A percentile compares a stretch with the other conserved stretches of the same genome.
Evolutionary conservation across 768 basidiomycete species (phyloP).

Genomic region (Leccinum sublutescens): DNA sequence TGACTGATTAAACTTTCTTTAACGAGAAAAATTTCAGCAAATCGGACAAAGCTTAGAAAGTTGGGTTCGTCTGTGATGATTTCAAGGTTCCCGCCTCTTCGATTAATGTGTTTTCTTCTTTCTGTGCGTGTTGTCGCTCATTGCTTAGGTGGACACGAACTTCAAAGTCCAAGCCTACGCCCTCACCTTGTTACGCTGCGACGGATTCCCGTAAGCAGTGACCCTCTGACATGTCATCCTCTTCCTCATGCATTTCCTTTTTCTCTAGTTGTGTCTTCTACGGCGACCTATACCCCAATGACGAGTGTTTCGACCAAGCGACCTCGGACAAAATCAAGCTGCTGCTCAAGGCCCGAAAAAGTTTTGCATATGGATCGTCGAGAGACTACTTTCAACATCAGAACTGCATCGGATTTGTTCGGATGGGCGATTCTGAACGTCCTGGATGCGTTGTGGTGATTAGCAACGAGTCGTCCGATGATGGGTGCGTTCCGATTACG

Average conservation of each 20-base stretch:
- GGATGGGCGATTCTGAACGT: slow-evolving; percentile 54
- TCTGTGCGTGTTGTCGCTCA: background rate
- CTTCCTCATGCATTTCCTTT: background rate
- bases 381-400: slow-evolving; percentile 56
- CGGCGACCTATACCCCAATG: slow-evolving; percentile 75
- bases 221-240: background rate
- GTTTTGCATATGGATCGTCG: slow-evolving; percentile 62
- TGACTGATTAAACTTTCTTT: background rate
- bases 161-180: slow-evolving; percentile 87
- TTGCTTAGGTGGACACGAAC: slow-evolving; percentile 55
- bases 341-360: slow-evolving; percentile 61
- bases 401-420: slow-evolving; percentile 77
- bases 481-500: slow-evolving; percentile 13
- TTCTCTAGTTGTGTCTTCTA: slow-evolving; percentile 77
- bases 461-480: slow-evolving; percentile 48
- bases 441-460: slow-evolving; percentile 70
- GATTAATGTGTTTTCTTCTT: background rate
- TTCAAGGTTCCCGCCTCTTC: background rate
- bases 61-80: slow-evolving; percentile 52
- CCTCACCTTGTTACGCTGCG: slow-evolving; percentile 65
- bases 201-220: slow-evolving; percentile 68
- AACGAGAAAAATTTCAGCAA: slow-evolving; percentile 38
- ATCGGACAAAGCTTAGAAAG: slow-evolving; percentile 78
- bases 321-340: slow-evolving; percentile 49
- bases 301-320: slow-evolving; percentile 58